Evolutionary conservation across 1,139 yeast genomes (phyloP), one percentile per base, ranked within the genome.

Genomic region (Kazachstania sp.): DNA sequence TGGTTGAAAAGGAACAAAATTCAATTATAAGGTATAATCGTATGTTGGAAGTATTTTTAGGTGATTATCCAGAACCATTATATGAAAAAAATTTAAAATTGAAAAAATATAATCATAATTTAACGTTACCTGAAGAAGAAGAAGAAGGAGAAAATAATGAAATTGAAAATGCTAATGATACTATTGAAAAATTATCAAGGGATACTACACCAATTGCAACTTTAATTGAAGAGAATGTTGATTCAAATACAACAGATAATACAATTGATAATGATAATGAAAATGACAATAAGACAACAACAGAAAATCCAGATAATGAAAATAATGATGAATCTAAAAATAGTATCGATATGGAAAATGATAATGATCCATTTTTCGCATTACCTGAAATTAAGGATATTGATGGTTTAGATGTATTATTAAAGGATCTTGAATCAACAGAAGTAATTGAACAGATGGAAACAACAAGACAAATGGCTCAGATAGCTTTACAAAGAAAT

Each of bases 401-500:
- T 9, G 56, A 53, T 23, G 56, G 55, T 18, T 41, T 56, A 12
- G 43, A 41, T 5, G 43, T 52, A 3, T 41, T 58, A 15, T 49
- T 54, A 3, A 26, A 39, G 44, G 81, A 78, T 49, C 60, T 72
- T 1, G 67, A 45, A 34, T 35, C 45, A 6, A 15, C 39, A 13
- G 47, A 44, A n/a, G 30, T 36, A 2, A 43, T 38, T 1, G 81
- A 77, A 35, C 74, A 73, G 26, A 80, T 84, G 2, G 85, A 80
- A 54, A 83, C 79, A 44, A 72, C 83, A 1, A 69, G 87, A 49
- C 86, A 82, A 60, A 64, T 81, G 49, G 73, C 83, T 3, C 87
- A 82, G 54, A 78, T 83, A 43, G 85, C 85, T 0, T 68, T 87
- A 45, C 97, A 92, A 67, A 75, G 97, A 61, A 87, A 87, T 59